Conservation (phyloP, 768 basidiomycete species). For the Lentinula edodes region DNA sequence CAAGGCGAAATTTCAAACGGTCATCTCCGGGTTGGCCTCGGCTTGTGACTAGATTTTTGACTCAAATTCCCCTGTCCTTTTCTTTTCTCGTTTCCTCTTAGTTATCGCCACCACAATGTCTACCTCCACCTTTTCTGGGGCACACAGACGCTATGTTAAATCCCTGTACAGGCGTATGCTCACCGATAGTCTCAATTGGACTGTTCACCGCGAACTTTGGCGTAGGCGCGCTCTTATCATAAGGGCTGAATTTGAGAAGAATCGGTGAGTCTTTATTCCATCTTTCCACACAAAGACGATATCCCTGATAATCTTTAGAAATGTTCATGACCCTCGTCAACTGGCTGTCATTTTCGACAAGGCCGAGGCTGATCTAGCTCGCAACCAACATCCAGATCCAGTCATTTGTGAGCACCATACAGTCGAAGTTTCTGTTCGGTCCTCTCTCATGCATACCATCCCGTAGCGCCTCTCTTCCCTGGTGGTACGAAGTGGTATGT, state of each 20-base stretch:
- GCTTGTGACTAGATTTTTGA: neutral
- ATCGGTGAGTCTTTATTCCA: slow-evolving; percentile 56
- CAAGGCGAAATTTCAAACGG: neutral
- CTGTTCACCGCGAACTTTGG: slow-evolving; percentile 81
- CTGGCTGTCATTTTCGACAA: slow-evolving; percentile 71
- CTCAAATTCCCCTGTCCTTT: neutral
- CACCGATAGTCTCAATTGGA: slow-evolving; percentile 88
- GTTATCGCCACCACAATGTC: slow-evolving; percentile 38
- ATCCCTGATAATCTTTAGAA: slow-evolving; percentile 31
- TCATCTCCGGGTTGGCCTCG: neutral
- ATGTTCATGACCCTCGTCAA: slow-evolving; percentile 81
- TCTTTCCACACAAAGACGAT: slow-evolving; percentile 1
- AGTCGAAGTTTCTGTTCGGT: neutral
- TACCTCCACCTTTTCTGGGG: slow-evolving; percentile 58
- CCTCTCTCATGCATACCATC: slow-evolving; percentile 1
- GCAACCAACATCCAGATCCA: slow-evolving; percentile 81
- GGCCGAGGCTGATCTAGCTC: slow-evolving; percentile 71
- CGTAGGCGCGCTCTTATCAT: slow-evolving; percentile 79
- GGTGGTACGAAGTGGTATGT: slow-evolving; percentile 96
- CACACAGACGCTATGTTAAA: slow-evolving; percentile 82
- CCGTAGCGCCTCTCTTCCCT: slow-evolving; percentile 70
- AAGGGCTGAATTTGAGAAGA: slow-evolving; percentile 87
- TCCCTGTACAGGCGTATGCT: slow-evolving; percentile 86
- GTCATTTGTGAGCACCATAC: slow-evolving; percentile 69
- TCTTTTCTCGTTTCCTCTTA: slow-evolving; percentile 2